Base-by-base conservation (phyloP, 345 rosid species). In the Hibiscus trionum region DNA sequence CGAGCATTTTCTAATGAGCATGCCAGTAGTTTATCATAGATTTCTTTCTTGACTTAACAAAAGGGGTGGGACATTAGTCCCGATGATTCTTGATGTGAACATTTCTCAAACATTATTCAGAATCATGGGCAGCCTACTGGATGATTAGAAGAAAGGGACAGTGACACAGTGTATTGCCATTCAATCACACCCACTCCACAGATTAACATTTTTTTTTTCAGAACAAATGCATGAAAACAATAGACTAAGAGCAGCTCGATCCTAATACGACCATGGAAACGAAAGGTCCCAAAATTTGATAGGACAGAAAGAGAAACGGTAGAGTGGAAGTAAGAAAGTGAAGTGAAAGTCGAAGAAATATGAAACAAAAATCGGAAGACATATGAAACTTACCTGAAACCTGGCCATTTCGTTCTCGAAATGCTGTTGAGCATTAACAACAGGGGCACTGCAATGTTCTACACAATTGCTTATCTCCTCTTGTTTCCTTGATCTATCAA, bases 391-490 rank as follows among this genome's bases (percentile, higher is more conserved):
- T 52, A 88, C 98, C 77, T 93, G 98, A 86, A 93, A 91, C 79
- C 79, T 88, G 78, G 89, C 83, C 94, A 91, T 91, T 82, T 91
- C 96, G 65, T 86, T 79, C 84, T 93, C 97, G n/a, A 90, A 89
- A 55, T 81, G 86, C 9, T 86, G 91, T 66, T 91, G 97, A 69
- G 98, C 86, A 57, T 80, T 76, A 60, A 88, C 83, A 75, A 94
- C 91, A 0, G 95, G 96, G 50, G 83, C 65, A 61, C 91, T 90
- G 73, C 98, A 94, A 73, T 86, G 16, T 61, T 94, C 96, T 5
- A 86, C 97, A 46, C 97, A 94, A 77, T 74, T 82, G 76, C 87
- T 82, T 44, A 91, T 87, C 76, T 91, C 97, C 59, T 93, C 93
- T 76, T 91, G 93, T 63, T 77, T 87, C 74, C 89, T 80, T 55